Conservation (phyloP, 2,329 filamentous ascomycete species). For the Claviceps digitariae region DNA sequence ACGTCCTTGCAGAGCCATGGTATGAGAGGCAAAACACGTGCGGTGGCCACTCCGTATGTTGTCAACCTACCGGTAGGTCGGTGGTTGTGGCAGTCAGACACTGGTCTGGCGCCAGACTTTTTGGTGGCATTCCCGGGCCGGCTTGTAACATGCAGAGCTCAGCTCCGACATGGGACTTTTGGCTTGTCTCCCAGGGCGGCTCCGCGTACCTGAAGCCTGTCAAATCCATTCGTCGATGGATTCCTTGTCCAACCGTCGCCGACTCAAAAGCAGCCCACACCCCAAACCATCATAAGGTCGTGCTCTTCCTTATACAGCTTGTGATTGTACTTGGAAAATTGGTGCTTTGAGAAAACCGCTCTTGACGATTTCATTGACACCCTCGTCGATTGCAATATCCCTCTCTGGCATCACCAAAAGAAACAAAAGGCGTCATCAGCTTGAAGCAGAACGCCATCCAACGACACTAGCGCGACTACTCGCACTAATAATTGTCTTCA, state of each 20-base stretch:
- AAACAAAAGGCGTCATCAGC: neutral
- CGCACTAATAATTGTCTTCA: neutral
- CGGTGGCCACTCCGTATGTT: constrained; percentile 3
- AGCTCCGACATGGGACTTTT: constrained; percentile 11
- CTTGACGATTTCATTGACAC: neutral
- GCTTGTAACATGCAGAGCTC: constrained; percentile 8
- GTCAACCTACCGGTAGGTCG: neutral
- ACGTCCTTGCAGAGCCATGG: neutral
- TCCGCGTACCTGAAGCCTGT: constrained; percentile 5
- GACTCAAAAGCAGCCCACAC: constrained; percentile 13
- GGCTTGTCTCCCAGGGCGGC: constrained; percentile 8
- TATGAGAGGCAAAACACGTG: constrained; percentile 7
- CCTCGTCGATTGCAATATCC: neutral
- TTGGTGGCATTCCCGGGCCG: constrained; percentile 2
- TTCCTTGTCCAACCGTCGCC: constrained; percentile 2
- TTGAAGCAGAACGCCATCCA: neutral
- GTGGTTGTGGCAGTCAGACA: constrained; percentile 5
- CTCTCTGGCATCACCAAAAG: neutral
- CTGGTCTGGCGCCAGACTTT: constrained; percentile 2
- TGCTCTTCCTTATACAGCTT: neutral
- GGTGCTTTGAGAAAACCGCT: too few species aligned
- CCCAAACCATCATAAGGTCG: constrained; percentile 2
- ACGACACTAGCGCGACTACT: neutral
- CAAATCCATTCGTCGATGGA: constrained; percentile 4
- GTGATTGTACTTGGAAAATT: too few species aligned